Percentiles rank a stretch among this genome's conserved stretches.
phyloP scores from a whole-genome alignment of 1,139 yeast genomes.

The Debaryomyces robertsiae region DNA sequence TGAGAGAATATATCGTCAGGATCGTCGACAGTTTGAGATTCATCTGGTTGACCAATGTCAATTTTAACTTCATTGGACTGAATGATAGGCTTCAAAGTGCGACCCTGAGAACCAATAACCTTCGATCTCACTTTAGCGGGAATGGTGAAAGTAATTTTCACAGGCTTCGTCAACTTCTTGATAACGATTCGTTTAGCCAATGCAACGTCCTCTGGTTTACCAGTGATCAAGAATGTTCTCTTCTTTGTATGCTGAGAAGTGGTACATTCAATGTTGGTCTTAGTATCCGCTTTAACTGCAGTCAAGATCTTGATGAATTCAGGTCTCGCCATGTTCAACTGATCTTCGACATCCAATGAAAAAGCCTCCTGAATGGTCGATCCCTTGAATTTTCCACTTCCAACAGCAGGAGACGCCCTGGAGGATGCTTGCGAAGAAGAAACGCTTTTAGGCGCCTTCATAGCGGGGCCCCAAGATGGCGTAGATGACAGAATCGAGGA shows the following conservation, averaged over 20 bases:
- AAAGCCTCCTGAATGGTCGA: conserved; percentile 71
- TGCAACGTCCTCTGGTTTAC: conserved; percentile 67
- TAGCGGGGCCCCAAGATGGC: conserved; percentile 35
- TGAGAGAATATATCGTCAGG: conserved; percentile 56
- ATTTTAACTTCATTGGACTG: conserved; percentile 71
- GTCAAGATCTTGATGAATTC: conserved; percentile 68
- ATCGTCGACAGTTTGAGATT: conserved; percentile 25
- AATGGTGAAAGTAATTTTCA: conserved; percentile 59
- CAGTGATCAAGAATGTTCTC: conserved; percentile 85
- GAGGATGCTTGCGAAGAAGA: conserved; percentile 28
- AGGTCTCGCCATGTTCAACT: conserved; percentile 60
- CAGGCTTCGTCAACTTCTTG: conserved; percentile 77
- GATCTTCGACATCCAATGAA: conserved; percentile 67
- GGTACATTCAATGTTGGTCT: conserved; percentile 81
- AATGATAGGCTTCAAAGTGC: conserved; percentile 76
- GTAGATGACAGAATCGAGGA: conserved; percentile 21
- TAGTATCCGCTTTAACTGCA: conserved; percentile 59
- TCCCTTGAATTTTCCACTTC: conserved; percentile 25
- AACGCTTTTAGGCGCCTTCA: conserved; percentile 36
- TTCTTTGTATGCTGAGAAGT: conserved; percentile 74
- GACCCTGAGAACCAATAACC: conserved; percentile 90
- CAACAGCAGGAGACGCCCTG: conserved; percentile 29
- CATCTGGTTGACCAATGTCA: conserved; percentile 59
- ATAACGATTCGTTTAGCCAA: conserved; percentile 77
- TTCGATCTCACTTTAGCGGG: conserved; percentile 81